Base-by-base conservation (phyloP, 306 rosid species). In the Luffa aegyptiaca region DNA sequence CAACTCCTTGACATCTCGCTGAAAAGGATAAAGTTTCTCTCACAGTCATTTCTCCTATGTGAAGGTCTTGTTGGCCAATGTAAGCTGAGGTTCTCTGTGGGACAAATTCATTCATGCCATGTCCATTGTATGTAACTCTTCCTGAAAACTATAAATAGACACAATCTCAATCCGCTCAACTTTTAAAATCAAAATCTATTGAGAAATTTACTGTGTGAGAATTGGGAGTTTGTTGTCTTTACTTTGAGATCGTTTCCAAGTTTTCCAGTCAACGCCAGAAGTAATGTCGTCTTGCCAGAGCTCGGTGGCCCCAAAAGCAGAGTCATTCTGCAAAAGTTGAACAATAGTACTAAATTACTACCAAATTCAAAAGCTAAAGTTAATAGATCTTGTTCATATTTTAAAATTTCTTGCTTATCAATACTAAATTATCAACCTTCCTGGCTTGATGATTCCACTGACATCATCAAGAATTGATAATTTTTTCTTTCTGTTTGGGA, bases 281-380 rank as follows among this genome's bases (percentile, higher is more conserved):
- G 86, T 41, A 93, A 76, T 2, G 98, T 93, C 76, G 97, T 92
- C 83, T 92, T 93, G 64, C 98, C 98, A 0, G 97, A 93, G 80
- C 96, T 88, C 78, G 97, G 98, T 39, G 98, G 98, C 58, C 98
- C 98, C 83, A 93, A 86, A 21, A 93, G 97, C 79, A 93, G 82
- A 55, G 97, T 81, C 91, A 92, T 87, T 81, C 98, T 93, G 83
- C 84, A 85, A 26, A 79, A 77, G 13, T 21, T 76, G 81, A 75
- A 79, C 17, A 42, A 39, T 37, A 11, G 14, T 14, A 10, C 6
- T n/a, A 21, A 56, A 56, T n/a, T 56, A 56, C 10, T 31, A 65
- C 20, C 8, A 0, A 65, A 16, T 31, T 18, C 13, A 8, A 8
- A 65, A 17, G 14, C 36, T 7, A 6, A 65, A 18, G 6, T 3